Evolutionary conservation across 129 eudicot species (phyloP), one percentile per base, ranked within the genome.

Genomic region (Erigeron canadensis): DNA sequence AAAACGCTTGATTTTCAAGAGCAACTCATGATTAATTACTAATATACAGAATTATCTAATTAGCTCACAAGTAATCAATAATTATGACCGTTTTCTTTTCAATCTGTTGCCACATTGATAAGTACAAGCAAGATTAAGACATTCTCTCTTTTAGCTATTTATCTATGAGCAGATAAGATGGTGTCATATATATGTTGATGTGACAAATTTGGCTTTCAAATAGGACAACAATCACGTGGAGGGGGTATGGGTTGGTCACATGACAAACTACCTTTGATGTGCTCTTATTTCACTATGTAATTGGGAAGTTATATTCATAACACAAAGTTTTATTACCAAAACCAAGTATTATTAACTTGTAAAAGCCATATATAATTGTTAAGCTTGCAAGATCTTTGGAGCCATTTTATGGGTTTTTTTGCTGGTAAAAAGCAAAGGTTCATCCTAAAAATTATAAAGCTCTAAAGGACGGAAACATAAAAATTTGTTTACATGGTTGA

Each of bases 181-280:
- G 38, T 61, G 42, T 11, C 23, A 10, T 40, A 48, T 2, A n/a
- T 50, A 12, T n/a, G 58, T 62, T 69, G 71, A 77, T 77, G 65
- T 43, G 71, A 70, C 63, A 53, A 61, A n/a, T 62, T 53, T 70
- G n/a, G 59, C 65, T 51, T 50, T 54, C 71, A 77, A 69, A 47
- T 69, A 65, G 10, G 81, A 77, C 76, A 77, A 62, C 2, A 5
- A 53, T 41, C 76, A 77, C 81, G 65, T 77, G 81, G 71, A 59
- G 28, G 81, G 81, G 81, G 42, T 16, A 62, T 42, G 65, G 45
- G 65, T 40, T 61, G 61, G 40, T 61, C 70, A 61, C 51, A 62
- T 69, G 57, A 69, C 47, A 41, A 61, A 69, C 58, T 70, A 17
- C 65, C 40, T 50, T 77, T 77, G 81, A 77, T 69, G 71, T 69